These are phyloP conservation scores for Arxiozyma telluris DNA, from an alignment of 1,139 yeast species.

Conservation along the genomic window DNA sequence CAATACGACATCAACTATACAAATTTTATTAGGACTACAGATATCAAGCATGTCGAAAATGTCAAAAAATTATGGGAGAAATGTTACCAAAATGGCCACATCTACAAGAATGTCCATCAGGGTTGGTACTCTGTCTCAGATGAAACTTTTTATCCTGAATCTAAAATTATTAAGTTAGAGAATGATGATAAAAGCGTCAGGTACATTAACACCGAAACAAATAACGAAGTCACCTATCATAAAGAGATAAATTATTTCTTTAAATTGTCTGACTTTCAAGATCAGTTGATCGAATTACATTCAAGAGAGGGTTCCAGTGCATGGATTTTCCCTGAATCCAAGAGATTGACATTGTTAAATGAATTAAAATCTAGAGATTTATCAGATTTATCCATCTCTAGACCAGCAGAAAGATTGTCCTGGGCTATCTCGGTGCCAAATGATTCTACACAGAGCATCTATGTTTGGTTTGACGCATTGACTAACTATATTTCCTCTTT, in stretches of 20 bases:
- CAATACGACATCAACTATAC: conserved; percentile 51
- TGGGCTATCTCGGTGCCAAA: conserved; percentile 93
- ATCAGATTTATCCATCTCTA: conserved; percentile 69
- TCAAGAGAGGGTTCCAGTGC: conserved; percentile 34
- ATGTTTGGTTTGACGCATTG: conserved; percentile 97
- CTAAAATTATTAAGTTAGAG: conserved; percentile 48
- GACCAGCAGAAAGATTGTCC: conserved; percentile 64
- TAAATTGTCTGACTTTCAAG: conserved; percentile 53
- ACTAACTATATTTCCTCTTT: conserved; percentile 73
- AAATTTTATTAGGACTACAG: conserved; percentile 87
- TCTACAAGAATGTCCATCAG: conserved; percentile 72
- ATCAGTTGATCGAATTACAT: conserved; percentile 36
- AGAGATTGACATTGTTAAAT: conserved; percentile 45
- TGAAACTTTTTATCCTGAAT: conserved; percentile 86
- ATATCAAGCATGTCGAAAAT: conserved; percentile 58
- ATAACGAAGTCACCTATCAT: conserved; percentile 64
- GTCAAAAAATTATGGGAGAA: conserved; percentile 63
- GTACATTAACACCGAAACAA: conserved; percentile 60
- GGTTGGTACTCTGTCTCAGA: conserved; percentile 97
- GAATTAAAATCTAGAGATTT: conserved; percentile 47
- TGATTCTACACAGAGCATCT: conserved; percentile 68
- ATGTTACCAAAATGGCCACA: conserved; percentile 51
- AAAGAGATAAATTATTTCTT: conserved; percentile 85
- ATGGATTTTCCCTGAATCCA: conserved; percentile 58
- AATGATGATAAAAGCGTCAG: conserved; percentile 14